Evolutionary conservation across 768 basidiomycete genomes (phyloP), one percentile per base, ranked within the genome.

Genomic region (Suillus plorans): DNA sequence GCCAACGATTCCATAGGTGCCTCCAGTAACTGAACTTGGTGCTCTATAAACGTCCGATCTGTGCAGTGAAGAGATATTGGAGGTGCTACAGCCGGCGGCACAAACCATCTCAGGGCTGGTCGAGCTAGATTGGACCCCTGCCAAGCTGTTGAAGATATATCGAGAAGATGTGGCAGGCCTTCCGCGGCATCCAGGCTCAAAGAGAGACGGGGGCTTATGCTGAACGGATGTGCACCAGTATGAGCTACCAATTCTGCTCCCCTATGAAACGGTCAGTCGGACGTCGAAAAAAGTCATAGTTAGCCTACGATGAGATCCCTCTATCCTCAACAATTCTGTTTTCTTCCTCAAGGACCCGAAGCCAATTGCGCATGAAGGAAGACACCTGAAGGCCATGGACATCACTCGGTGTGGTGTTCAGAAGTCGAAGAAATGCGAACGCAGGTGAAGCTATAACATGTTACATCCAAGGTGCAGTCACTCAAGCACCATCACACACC

Each of bases 71-170:
- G 78, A 34, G 85, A 74, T 65, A 97, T 90, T 0, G 92, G 85
- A 4, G 97, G 97, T 0, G 97, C 97, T 39, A 94, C 85, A 9
- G 81, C 95, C 10, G 88, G 81, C n/a, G 94, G 93, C 20, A 92
- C 81, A 76, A 89, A 93, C 89, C 95, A 97, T 68, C 88, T 88
- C 68, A 95, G 82, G 16, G 85, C 85, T 2, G 86, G 86, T 45
- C 92, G 87, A 45, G 93, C 95, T 36, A 98, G 79, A 72, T 88
- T 93, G 2, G 95, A 95, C n/a, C 80, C 74, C 63, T 82, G 77
- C 90, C 94, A 97, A 14, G 81, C 79, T 22, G 79, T 76, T 20
- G 73, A 73, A 9, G 89, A 82, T 69, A 97, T 90, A n/a, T 81
- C 79, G n/a, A 72, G 72, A 22, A 95, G 81, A 16, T 78, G 74